These are phyloP conservation scores for Apiospora aurea DNA, from an alignment of 2,329 filamentous ascomycete genomes.

Conservation along the genomic window DNA sequence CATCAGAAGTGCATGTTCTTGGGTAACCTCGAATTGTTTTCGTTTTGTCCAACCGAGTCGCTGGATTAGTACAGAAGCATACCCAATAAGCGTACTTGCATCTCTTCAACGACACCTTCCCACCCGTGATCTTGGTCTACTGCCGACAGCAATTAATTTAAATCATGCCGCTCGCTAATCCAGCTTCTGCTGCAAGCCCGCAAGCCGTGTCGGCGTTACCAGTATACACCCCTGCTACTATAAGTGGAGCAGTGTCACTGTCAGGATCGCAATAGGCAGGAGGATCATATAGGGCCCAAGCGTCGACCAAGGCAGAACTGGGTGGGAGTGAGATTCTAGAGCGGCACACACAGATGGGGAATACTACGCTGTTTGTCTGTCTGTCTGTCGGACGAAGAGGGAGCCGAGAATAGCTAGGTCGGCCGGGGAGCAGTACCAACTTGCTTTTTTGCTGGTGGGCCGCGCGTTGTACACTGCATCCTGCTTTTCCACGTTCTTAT, in stretches of 20 bases:
- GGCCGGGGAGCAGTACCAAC: not conserved
- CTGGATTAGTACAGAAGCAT: not conserved
- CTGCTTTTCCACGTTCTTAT: not conserved
- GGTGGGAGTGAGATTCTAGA: not conserved
- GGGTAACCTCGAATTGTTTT: no score
- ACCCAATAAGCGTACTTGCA: not conserved
- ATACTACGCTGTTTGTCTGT: not conserved
- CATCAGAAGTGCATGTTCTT: not conserved
- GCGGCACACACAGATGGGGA: not conserved
- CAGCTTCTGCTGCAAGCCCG: not conserved
- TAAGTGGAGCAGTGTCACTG: not conserved
- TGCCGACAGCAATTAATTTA: conserved; percentile 7
- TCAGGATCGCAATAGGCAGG: conserved; percentile 14
- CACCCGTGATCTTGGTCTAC: not conserved
- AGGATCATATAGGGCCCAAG: conserved; percentile 13
- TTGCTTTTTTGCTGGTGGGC: no score
- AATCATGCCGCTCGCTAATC: conserved; percentile 1
- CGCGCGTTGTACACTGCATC: not conserved
- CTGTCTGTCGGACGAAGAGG: not conserved
- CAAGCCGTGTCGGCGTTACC: not conserved
- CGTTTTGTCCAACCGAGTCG: not conserved
- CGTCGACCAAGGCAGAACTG: not conserved
- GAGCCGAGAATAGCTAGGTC: conserved; percentile 1
- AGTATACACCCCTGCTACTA: not conserved
- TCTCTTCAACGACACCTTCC: not conserved